Conservation (phyloP, 805 yeast genomes). For the Ogataea polymorpha region DNA sequence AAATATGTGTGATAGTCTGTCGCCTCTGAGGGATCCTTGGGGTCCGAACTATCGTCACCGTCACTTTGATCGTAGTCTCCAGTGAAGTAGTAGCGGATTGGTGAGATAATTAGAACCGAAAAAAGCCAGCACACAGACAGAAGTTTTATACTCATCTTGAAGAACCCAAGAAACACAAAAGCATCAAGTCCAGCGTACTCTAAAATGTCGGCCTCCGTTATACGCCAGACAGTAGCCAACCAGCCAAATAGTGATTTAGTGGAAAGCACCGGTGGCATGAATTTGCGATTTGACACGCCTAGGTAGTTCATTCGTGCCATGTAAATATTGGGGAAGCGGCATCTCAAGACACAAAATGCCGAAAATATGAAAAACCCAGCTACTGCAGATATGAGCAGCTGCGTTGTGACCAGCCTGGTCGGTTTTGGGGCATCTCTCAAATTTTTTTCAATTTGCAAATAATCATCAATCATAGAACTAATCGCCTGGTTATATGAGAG, state of each 20-base stretch:
- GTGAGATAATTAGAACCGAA: constrained; percentile 75
- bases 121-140: constrained; percentile 62
- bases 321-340: constrained; percentile 75
- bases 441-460: constrained; percentile 21
- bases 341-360: constrained; percentile 66
- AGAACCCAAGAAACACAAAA: constrained; percentile 84
- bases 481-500: background rate
- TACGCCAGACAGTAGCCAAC: constrained; percentile 62
- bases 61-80: constrained; percentile 71
- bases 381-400: constrained; percentile 62
- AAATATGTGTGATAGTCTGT: constrained; percentile 53
- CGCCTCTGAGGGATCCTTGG: constrained; percentile 10
- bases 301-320: constrained; percentile 69
- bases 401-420: constrained; percentile 70
- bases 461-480: constrained; percentile 17
- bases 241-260: constrained; percentile 68
- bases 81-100: constrained; percentile 77
- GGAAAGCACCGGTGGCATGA: constrained; percentile 58
- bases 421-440: constrained; percentile 31
- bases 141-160: constrained; percentile 79
- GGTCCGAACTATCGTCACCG: constrained; percentile 32
- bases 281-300: constrained; percentile 37
- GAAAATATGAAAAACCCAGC: constrained; percentile 69
- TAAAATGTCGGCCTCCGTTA: constrained; percentile 72
- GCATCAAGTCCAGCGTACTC: constrained; percentile 95